Percentiles rank a stretch among this genome's conserved stretches.
These are phyloP conservation scores for Lodderomyces parapsilosis DNA, from an alignment of 1,139 yeast genomes.

Conservation along the genomic window DNA sequence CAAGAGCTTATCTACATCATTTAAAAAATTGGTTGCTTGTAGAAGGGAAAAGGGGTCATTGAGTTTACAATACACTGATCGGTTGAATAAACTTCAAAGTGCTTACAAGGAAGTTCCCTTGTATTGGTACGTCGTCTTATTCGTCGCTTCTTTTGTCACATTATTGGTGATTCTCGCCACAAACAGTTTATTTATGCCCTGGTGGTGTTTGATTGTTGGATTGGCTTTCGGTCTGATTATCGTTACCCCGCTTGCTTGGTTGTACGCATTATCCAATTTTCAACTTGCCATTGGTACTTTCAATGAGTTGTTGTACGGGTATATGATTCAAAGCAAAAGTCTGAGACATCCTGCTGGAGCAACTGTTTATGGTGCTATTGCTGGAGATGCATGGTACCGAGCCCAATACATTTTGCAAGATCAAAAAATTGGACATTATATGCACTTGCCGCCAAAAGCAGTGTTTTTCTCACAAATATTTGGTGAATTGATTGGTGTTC, in stretches of 20 bases:
- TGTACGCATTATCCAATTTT: slow-evolving; percentile 51
- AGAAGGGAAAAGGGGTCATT: slow-evolving; percentile 10
- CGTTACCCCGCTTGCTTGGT: slow-evolving; percentile 50
- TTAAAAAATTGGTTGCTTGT: slow-evolving; percentile 15
- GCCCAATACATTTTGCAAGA: slow-evolving; percentile 50
- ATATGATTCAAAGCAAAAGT: slow-evolving; percentile 34
- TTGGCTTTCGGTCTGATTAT: slow-evolving; percentile 42
- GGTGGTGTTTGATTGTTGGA: slow-evolving; percentile 49
- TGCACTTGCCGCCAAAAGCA: slow-evolving; percentile 46
- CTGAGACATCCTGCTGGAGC: slow-evolving; percentile 50
- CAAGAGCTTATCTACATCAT: slow-evolving; percentile 17
- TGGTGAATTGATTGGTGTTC: slow-evolving; percentile 53
- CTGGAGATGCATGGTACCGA: slow-evolving; percentile 56
- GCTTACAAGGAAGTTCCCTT: slow-evolving; percentile 41
- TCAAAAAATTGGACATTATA: slow-evolving; percentile 49
- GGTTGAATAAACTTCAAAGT: slow-evolving; percentile 40
- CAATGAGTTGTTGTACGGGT: slow-evolving; percentile 50
- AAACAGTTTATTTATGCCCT: slow-evolving; percentile 47
- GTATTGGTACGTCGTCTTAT: slow-evolving; percentile 40
- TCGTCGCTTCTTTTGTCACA: slow-evolving; percentile 32
- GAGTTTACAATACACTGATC: slow-evolving; percentile 27
- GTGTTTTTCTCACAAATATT: slow-evolving; percentile 50
- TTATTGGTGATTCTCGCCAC: slow-evolving; percentile 33
- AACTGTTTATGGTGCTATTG: slow-evolving; percentile 46
- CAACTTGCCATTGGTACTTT: slow-evolving; percentile 53